Base-by-base conservation (phyloP, 2,329 filamentous ascomycete species). In the Aureobasidium mangrovei region DNA sequence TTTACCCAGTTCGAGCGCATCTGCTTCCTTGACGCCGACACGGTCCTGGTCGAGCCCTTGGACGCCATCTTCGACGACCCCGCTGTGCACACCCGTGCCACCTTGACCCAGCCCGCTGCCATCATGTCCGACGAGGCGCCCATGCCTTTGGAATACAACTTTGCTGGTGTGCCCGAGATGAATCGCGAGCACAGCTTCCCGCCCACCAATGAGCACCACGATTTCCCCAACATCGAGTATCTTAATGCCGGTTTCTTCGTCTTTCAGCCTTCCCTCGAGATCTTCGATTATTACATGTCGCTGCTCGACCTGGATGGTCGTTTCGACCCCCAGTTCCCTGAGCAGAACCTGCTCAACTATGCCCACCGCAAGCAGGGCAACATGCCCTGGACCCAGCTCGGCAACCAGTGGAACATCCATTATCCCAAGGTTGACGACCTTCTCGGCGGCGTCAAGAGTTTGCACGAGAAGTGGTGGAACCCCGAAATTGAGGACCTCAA, bases 381-480 rank as follows among this genome's bases (percentile, higher is more conserved):
- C 18, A 72, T 72, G 70, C 70, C 70, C 2, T 72, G 70, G 69
- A 60, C 59, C n/a, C 62, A 65, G 52, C 53, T 73, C 5, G 57
- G 59, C 24, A 65, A 65, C 12, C 65, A 61, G 7, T 72, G 68
- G 69, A 72, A 72, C 49, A 64, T 70, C 8, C 64, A 69, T 43
- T 68, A 64, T 41, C 64, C 66, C 0, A 70, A 60, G 10, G 62
- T 67, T 46, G 61, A 62, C 28, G 70, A 72, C 52, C 56, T 71
- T 31, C 60, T 66, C 8, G 63, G 66, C 31, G 70, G 70, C 0
- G 60, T 71, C 7, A 61, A 61, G 35, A 68, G 63, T 51, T 58
- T 71, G 45, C 70, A 72, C 42, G 68, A 67, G 57, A 72, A 72
- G 60, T 72, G 67, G 65, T 72, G 69, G 70, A 58, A 62, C 38